Conservation (phyloP, 2,329 filamentous ascomycete genomes). For the Fusarium staphyleae region DNA sequence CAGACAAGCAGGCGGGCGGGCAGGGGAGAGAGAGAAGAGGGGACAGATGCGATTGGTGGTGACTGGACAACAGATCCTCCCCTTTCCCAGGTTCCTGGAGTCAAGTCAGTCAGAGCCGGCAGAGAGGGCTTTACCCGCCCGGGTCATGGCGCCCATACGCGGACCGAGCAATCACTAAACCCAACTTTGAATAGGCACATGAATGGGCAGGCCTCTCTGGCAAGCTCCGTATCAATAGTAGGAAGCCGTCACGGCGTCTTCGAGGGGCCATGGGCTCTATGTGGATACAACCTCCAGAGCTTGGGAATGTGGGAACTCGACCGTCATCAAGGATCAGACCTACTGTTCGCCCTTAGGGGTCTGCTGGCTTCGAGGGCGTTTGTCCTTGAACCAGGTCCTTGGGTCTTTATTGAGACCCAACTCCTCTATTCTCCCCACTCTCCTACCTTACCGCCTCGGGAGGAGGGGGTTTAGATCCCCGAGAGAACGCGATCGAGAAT, state of each 20-base stretch:
- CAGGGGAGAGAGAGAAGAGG: no score
- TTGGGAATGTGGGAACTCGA: conserved; percentile 15
- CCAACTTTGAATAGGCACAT: not conserved
- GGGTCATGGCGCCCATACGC: not conserved
- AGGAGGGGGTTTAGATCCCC: not conserved
- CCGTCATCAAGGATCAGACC: no score
- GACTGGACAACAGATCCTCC: no score
- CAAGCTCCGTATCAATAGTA: not conserved
- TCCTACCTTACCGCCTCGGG: conserved; percentile 3
- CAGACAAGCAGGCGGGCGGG: no score
- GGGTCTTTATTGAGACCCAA: conserved; percentile 19
- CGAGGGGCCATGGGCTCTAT: not conserved
- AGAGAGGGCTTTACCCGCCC: no score
- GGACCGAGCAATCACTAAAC: not conserved
- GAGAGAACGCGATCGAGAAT: conserved; percentile 11
- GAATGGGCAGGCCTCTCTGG: not conserved
- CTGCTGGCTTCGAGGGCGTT: conserved; percentile 1
- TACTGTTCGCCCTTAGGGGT: not conserved
- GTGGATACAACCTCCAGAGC: conserved; percentile 5
- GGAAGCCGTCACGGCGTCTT: not conserved
- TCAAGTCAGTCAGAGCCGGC: no score
- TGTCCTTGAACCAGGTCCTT: conserved; percentile 15
- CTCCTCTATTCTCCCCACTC: not conserved
- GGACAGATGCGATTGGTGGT: no score
- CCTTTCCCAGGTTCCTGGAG: no score